Evolutionary conservation across 495 filamentous ascomycete species (phyloP).

Genomic region (Lentithecium fluviatile): DNA sequence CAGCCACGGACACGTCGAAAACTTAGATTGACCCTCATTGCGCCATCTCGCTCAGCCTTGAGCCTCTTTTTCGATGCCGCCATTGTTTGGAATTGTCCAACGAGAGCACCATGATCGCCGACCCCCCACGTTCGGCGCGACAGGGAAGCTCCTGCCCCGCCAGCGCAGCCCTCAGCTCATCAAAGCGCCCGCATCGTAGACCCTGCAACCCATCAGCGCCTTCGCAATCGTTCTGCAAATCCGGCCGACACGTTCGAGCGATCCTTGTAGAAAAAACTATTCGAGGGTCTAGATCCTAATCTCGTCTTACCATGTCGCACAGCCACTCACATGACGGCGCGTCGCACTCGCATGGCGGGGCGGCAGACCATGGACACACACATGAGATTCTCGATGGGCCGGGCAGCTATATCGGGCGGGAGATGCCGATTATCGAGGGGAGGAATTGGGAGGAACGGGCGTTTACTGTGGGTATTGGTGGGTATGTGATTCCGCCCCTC

Average conservation of each 20-base stretch:
- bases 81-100: too few species aligned
- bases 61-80: too few species aligned
- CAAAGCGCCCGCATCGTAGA: background rate
- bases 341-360: constrained; percentile 45
- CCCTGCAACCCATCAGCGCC: background rate
- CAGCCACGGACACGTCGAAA: background rate
- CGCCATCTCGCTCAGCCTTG: background rate
- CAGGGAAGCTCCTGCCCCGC: background rate
- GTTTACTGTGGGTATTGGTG: constrained; percentile 94
- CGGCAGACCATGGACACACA: constrained; percentile 78
- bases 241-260: background rate
- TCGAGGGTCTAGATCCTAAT: background rate
- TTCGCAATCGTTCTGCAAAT: background rate
- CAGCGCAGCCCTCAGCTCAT: background rate
- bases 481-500: constrained; percentile 58
- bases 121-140: background rate
- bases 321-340: constrained; percentile 58
- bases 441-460: constrained; percentile 87
- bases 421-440: constrained; percentile 88
- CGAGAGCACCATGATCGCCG: background rate
- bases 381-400: constrained; percentile 96
- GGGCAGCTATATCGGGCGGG: constrained; percentile 83
- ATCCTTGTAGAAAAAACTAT: background rate
- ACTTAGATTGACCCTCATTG: background rate
- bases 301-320: constrained; percentile 35